Evolutionary conservation across 2,329 filamentous ascomycete species (phyloP).

Genomic region (Sporothrix humicola): DNA sequence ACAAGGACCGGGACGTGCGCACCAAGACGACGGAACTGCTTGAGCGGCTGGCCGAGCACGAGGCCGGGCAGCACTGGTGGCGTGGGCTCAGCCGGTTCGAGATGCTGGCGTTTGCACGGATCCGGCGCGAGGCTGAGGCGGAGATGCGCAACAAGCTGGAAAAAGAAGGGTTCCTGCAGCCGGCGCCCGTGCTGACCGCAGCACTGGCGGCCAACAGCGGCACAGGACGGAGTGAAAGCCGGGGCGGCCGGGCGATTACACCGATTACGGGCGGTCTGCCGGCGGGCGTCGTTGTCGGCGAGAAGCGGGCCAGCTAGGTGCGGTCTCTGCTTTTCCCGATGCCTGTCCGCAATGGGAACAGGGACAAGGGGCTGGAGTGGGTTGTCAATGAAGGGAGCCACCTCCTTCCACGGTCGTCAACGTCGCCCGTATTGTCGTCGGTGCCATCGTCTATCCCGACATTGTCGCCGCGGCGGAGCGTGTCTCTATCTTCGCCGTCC

Average conservation of each 20-base stretch:
- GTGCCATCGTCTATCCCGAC: neutral
- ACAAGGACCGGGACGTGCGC: conserved; percentile 81
- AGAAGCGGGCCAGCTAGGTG: conserved; percentile 56
- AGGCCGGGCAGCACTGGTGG: conserved; percentile 95
- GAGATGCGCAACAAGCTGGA: conserved; percentile 56
- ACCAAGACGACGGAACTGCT: conserved; percentile 78
- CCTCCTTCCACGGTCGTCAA: neutral
- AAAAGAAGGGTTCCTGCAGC: conserved; percentile 50
- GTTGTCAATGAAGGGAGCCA: neutral
- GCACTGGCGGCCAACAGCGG: neutral
- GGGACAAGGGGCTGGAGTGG: neutral
- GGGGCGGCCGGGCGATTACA: conserved; percentile 20
- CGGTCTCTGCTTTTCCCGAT: conserved; percentile 23
- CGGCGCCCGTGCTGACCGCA: conserved; percentile 39
- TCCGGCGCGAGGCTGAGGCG: conserved; percentile 69
- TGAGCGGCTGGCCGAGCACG: conserved; percentile 81
- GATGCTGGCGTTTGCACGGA: conserved; percentile 81
- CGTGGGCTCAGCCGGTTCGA: conserved; percentile 82
- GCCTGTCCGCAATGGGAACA: neutral
- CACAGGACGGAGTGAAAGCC: neutral
- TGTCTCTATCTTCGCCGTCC: neutral
- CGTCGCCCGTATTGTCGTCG: neutral
- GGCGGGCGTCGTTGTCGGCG: conserved; percentile 38
- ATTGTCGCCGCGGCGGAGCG: neutral
- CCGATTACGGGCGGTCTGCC: conserved; percentile 6